Conservation (phyloP, 2,329 filamentous ascomycete species). For the Didymella pinodella region DNA sequence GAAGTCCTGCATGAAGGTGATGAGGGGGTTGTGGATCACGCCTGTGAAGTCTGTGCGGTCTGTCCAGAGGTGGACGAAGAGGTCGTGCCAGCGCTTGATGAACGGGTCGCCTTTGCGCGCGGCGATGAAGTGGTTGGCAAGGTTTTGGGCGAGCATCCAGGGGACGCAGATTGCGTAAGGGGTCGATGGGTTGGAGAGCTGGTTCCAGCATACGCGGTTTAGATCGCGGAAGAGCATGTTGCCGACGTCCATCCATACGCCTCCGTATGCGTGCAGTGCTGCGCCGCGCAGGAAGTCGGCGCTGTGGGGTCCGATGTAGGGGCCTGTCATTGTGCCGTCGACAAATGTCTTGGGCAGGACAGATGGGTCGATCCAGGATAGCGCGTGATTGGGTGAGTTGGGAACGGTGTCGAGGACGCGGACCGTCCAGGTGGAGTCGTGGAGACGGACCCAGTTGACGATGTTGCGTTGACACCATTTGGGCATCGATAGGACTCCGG, state of each 20-base stretch:
- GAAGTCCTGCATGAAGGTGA: neutral
- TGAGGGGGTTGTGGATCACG: neutral
- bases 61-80: neutral
- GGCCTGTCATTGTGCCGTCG: neutral
- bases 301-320: conserved; percentile 52
- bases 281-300: conserved; percentile 59
- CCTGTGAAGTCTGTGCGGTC: neutral
- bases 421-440: neutral
- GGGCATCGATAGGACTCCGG: neutral
- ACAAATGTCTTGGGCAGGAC: neutral
- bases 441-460: neutral
- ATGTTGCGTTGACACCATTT: neutral
- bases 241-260: conserved; percentile 55
- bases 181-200: neutral
- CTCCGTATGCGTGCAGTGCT: conserved; percentile 51
- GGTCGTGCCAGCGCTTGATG: neutral
- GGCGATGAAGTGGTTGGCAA: neutral
- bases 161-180: neutral
- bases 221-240: conserved; percentile 50
- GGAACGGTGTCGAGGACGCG: neutral
- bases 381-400: neutral
- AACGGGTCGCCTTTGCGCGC: neutral
- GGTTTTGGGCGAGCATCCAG: neutral
- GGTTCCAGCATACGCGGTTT: conserved; percentile 28
- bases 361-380: neutral